These are phyloP conservation scores for Microcyclosporella mali DNA, from an alignment of 2,329 filamentous ascomycete genomes.

Conservation along the genomic window DNA sequence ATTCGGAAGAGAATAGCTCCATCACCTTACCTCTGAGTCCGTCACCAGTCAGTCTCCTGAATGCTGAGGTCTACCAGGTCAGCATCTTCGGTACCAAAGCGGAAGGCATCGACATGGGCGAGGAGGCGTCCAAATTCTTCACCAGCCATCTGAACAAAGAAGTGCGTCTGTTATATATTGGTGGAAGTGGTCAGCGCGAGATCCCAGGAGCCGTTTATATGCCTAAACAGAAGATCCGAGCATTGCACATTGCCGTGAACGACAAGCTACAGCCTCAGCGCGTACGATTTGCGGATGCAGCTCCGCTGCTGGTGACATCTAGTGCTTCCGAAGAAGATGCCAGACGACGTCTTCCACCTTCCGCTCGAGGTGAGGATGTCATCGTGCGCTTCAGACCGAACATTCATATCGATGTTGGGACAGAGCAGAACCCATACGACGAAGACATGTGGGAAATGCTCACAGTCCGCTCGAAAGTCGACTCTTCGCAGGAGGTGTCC, in stretches of 20 bases:
- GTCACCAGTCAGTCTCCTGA: conserved; percentile 28
- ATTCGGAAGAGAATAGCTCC: conserved; percentile 23
- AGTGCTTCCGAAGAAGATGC: conserved; percentile 32
- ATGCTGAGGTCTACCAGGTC: conserved; percentile 25
- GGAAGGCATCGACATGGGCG: conserved; percentile 31
- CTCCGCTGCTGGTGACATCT: conserved; percentile 29
- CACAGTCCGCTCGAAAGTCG: conserved; percentile 25
- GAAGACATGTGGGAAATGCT: conserved; percentile 31
- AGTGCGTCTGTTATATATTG: conserved; percentile 28
- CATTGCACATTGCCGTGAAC: conserved; percentile 29
- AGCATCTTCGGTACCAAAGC: conserved; percentile 32
- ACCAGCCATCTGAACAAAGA: conserved; percentile 23
- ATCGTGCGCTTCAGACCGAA: conserved; percentile 31
- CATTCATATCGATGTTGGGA: conserved; percentile 29
- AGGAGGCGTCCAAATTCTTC: conserved; percentile 28
- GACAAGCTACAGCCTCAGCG: conserved; percentile 31
- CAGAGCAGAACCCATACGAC: conserved; percentile 26
- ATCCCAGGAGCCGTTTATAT: conserved; percentile 30
- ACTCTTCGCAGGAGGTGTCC: conserved; percentile 27
- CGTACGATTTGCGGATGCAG: conserved; percentile 31
- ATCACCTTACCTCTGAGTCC: conserved; percentile 27
- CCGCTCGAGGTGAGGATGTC: conserved; percentile 26
- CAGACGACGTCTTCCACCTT: conserved; percentile 24
- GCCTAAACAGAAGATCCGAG: conserved; percentile 26
- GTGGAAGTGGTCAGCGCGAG: conserved; percentile 30